These are phyloP conservation scores for Pyrus pyrifolia DNA, from an alignment of 306 rosid species.

Conservation along the genomic window DNA sequence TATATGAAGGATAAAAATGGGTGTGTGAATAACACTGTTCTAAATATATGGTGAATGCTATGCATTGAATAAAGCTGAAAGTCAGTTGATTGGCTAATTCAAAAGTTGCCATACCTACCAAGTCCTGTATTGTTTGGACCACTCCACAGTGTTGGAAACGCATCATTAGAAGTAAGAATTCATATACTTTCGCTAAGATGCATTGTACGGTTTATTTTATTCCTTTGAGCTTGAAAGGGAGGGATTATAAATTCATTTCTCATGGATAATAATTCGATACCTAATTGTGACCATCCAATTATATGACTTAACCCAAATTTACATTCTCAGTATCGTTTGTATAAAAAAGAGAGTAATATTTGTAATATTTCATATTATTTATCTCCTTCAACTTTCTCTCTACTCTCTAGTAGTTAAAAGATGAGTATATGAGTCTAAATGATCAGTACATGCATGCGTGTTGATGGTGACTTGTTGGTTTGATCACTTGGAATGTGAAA, in stretches of 20 bases:
- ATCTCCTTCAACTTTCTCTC: too few relatives aligned
- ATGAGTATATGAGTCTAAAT: too few relatives aligned
- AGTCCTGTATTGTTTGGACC: slow-evolving; percentile 15
- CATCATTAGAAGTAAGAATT: background rate
- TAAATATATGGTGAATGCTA: background rate
- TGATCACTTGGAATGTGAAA: background rate
- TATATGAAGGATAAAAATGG: too few relatives aligned
- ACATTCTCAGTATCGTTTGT: too few relatives aligned
- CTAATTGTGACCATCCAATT: background rate
- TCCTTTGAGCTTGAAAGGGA: too few relatives aligned
- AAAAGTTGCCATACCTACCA: slow-evolving; percentile 5
- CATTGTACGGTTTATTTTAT: too few relatives aligned
- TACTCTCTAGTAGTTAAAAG: background rate
- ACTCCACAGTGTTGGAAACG: slow-evolving; percentile 9
- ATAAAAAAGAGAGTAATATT: too few relatives aligned
- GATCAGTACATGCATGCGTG: background rate
- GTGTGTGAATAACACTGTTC: too few relatives aligned
- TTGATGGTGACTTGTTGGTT: background rate
- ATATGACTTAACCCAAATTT: too few relatives aligned
- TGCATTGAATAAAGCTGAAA: background rate
- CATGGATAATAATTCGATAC: too few relatives aligned
- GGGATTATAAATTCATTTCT: too few relatives aligned
- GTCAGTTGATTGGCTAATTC: background rate
- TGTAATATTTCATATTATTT: too few relatives aligned
- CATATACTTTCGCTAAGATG: background rate